Conservation (phyloP, 495 filamentous ascomycete genomes). For the Aspergillus cristatus region DNA sequence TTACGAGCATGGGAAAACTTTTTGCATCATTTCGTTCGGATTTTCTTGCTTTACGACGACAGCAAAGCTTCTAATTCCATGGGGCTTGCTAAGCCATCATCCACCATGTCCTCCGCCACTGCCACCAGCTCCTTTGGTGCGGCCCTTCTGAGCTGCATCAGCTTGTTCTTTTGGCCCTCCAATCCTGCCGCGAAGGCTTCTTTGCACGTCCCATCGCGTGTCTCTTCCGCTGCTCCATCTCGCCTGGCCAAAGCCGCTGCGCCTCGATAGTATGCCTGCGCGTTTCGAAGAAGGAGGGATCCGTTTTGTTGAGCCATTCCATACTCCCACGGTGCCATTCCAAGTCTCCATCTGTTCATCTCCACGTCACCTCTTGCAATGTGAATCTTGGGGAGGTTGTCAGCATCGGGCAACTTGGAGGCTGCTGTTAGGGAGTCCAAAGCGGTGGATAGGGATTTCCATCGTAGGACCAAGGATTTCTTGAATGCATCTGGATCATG, state of each 20-base stretch:
- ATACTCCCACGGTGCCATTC: conserved; percentile 37
- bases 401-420: conserved; percentile 39
- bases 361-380: conserved; percentile 54
- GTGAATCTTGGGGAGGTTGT: conserved; percentile 52
- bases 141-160: conserved; percentile 26
- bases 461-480: conserved; percentile 28
- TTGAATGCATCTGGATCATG: conserved; percentile 18
- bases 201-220: conserved; percentile 36
- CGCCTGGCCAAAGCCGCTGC: conserved; percentile 40
- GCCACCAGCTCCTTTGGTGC: conserved; percentile 22
- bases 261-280: conserved; percentile 55
- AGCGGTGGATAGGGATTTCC: conserved; percentile 40
- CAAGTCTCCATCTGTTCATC: conserved; percentile 47
- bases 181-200: conserved; percentile 38
- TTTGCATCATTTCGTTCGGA: neutral
- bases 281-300: conserved; percentile 47
- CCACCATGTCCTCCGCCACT: conserved; percentile 40
- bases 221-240: conserved; percentile 33
- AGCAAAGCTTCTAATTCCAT: conserved; percentile 27
- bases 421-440: conserved; percentile 43
- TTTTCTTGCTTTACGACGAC: conserved; percentile 18
- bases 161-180: conserved; percentile 30
- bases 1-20: neutral
- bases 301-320: conserved; percentile 38
- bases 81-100: conserved; percentile 36